Percentiles rank a stretch among this genome's conserved stretches.
These are phyloP conservation scores for Neofusicoccum cordaticola DNA, from an alignment of 2,329 filamentous ascomycete genomes.

Conservation along the genomic window DNA sequence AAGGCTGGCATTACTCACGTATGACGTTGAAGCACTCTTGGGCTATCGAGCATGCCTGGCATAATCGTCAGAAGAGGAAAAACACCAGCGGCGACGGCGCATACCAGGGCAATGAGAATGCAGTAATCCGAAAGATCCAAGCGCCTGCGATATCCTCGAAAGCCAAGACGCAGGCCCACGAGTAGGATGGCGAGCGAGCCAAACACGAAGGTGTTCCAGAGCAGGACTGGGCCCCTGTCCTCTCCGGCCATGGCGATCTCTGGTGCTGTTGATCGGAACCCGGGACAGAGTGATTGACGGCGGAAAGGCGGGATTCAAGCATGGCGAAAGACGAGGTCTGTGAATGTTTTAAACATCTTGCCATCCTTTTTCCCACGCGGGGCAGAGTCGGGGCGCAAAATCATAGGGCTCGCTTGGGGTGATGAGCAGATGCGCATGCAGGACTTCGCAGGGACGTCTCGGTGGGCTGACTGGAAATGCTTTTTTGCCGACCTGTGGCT, in stretches of 20 bases:
- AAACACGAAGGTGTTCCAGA: slow-evolving; percentile 8
- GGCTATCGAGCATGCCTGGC: not conserved
- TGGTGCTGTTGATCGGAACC: not conserved
- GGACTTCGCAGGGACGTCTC: not conserved
- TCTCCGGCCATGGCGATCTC: slow-evolving; percentile 9
- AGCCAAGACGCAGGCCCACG: slow-evolving; percentile 1
- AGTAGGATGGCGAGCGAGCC: not conserved
- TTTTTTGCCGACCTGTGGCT: not conserved
- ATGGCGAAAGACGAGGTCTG: not conserved
- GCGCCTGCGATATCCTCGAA: slow-evolving; percentile 10
- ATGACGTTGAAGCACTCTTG: slow-evolving; percentile 2
- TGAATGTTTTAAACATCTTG: not conserved
- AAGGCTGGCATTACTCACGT: not conserved
- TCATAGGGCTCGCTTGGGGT: not conserved
- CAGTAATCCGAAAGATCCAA: slow-evolving; percentile 6
- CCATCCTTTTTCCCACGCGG: not conserved
- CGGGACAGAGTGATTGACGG: not conserved
- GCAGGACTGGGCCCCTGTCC: not conserved
- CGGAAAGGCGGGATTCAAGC: not conserved
- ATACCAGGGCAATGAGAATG: not conserved
- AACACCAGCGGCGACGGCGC: not conserved
- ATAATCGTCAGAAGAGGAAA: not conserved
- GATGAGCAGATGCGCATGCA: slow-evolving; percentile 1
- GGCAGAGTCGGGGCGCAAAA: not conserved
- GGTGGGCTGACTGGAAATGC: not conserved